Base-by-base conservation (phyloP, 2,329 filamentous ascomycete genomes). In the Thielaviopsis ethacetica region DNA sequence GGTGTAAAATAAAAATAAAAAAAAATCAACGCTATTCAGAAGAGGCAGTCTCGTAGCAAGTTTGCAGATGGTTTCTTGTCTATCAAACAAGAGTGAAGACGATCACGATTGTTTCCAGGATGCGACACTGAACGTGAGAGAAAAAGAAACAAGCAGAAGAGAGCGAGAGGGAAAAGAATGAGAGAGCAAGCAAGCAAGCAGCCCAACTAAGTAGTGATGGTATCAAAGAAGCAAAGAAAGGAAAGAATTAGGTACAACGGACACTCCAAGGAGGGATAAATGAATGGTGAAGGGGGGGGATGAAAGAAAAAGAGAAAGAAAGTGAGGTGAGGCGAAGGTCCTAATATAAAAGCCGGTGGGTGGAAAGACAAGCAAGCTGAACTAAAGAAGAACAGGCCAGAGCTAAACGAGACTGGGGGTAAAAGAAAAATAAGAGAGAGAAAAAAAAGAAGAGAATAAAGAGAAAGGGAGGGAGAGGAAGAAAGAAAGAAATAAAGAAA, bases 391-490 rank as follows among this genome's bases (percentile, higher is more conserved):
- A 34, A 49, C 21, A 22, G 24, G 30, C 55, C 34, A 57, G 27
- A 44, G 30, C 51, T 38, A 22, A 47, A 34, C 26, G 53, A 54
- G 30, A 56, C 55, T 41, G 30, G 56, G 54, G 56, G 55, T 61
- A 57, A 26, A 26, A 62, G 57, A 62, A 61, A 61, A 65, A 65
- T 63, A 65, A 66, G 65, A 66, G 65, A 65, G 65, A 63, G 65
- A 65, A 65, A 63, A 66, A 65, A 61, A 65, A 66, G 68, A 62
- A 59, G 61, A 56, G 59, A 58, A 61, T 59, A 63, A 61, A 62
- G 59, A 64, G 57, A 53, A 55, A 59, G 61, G 55, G 62, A 63
- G 59, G 61, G 64, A 62, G 59, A 60, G 60, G 63, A 63, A 65
- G 64, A 62, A 62, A 65, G 65, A 63, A 63, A 64, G 62, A 66